Conservation (phyloP, 1,139 yeast species). For the Debaryomyces robertsiae region DNA sequence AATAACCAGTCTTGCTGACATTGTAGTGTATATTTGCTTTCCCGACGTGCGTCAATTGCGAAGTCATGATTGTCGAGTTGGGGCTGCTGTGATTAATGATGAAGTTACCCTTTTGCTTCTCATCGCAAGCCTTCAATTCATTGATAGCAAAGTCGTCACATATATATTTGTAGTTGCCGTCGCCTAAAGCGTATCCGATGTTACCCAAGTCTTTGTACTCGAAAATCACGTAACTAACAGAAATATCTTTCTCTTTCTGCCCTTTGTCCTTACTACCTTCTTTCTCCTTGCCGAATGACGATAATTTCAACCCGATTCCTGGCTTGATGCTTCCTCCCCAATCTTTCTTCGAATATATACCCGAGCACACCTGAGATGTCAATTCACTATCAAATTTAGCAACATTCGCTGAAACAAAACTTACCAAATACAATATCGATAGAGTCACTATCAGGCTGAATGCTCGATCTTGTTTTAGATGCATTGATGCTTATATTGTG, state of each 20-base stretch:
- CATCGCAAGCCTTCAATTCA: slow-evolving; percentile 54
- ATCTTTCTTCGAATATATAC: slow-evolving; percentile 84
- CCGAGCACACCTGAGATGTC: slow-evolving; percentile 74
- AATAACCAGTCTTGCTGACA: slow-evolving; percentile 79
- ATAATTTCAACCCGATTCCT: slow-evolving; percentile 55
- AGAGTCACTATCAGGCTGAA: slow-evolving; percentile 1
- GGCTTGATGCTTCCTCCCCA: slow-evolving; percentile 82
- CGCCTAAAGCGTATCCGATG: slow-evolving; percentile 55
- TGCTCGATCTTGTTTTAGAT: slow-evolving; percentile 1
- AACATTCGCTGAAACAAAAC: slow-evolving; percentile 42
- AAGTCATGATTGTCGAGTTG: slow-evolving; percentile 59
- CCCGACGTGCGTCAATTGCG: slow-evolving; percentile 58
- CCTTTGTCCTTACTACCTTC: slow-evolving; percentile 30
- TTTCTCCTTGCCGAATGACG: slow-evolving; percentile 34
- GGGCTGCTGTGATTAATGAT: slow-evolving; percentile 50
- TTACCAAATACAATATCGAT: slow-evolving; percentile 3
- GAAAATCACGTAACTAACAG: slow-evolving; percentile 71
- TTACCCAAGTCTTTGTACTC: slow-evolving; percentile 77
- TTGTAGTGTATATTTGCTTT: slow-evolving; percentile 63
- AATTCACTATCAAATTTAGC: slow-evolving; percentile 46
- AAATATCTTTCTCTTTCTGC: slow-evolving; percentile 32
- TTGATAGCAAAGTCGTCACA: slow-evolving; percentile 75
- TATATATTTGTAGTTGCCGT: slow-evolving; percentile 52
- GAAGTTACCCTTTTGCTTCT: slow-evolving; percentile 60
- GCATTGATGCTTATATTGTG: slow-evolving; percentile 5